phyloP scores from a whole-genome alignment of 2,329 filamentous ascomycete species.

The Rasamsonia emersonii region DNA sequence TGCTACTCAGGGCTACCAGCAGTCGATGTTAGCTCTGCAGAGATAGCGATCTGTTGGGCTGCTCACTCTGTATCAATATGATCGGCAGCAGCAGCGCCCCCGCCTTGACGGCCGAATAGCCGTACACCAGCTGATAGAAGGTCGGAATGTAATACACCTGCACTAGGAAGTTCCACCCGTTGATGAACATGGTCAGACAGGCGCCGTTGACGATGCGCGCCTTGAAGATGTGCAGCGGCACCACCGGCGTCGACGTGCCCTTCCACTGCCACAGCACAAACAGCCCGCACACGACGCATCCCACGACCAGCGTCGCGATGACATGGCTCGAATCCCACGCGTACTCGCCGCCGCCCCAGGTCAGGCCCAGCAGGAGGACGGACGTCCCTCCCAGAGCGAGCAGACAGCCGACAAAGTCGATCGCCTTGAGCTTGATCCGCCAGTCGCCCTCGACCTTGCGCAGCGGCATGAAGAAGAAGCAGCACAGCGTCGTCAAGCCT shows the following conservation, averaged over 20 bases:
- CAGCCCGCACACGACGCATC: constrained; percentile 21
- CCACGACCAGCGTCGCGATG: constrained; percentile 46
- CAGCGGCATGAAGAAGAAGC: constrained; percentile 50
- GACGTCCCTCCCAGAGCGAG: constrained; percentile 39
- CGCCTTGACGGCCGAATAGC: too few relatives aligned
- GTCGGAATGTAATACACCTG: too few relatives aligned
- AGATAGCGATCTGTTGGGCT: too few relatives aligned
- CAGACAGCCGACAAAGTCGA: constrained; percentile 44
- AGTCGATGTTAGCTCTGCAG: too few relatives aligned
- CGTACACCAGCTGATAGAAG: too few relatives aligned
- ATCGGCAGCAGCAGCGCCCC: too few relatives aligned
- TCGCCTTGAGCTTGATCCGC: constrained; percentile 41
- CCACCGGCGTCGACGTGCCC: constrained; percentile 17
- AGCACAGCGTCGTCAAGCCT: constrained; percentile 37
- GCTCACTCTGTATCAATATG: too few relatives aligned
- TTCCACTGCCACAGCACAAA: constrained; percentile 30
- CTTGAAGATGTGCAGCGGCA: constrained; percentile 44
- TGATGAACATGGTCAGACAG: constrained; percentile 49
- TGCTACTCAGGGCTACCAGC: too few relatives aligned
- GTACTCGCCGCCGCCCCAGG: constrained; percentile 54
- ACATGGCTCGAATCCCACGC: constrained; percentile 49
- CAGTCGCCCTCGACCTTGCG: constrained; percentile 47
- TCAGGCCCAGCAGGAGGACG: constrained; percentile 42
- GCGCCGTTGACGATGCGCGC: constrained; percentile 51
- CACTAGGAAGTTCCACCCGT: constrained; percentile 53